These are phyloP conservation scores for Rhizomucor miehei DNA, from an alignment of 371 early-diverging fungal species.

Conservation along the genomic window DNA sequence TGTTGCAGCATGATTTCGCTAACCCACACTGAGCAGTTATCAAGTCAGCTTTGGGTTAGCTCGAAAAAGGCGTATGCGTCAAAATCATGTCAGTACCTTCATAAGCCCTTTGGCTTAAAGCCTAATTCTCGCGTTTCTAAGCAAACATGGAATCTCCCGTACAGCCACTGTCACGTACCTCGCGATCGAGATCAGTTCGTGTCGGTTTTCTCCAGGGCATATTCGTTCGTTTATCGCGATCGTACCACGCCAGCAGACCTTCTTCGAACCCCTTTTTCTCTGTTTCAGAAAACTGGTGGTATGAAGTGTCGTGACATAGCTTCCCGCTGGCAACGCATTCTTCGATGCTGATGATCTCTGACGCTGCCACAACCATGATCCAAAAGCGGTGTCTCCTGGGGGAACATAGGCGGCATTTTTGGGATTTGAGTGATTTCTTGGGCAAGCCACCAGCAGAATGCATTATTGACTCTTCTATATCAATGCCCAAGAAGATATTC, in stretches of 20 bases:
- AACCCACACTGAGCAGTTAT: constrained; percentile 61
- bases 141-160: neutral
- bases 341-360: constrained; percentile 8
- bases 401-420: too few species aligned
- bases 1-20: constrained; percentile 87
- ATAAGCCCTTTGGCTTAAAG: constrained; percentile 62
- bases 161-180: constrained; percentile 8
- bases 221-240: constrained; percentile 52
- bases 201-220: constrained; percentile 71
- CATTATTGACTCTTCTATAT: neutral
- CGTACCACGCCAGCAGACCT: constrained; percentile 65
- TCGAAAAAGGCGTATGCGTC: neutral
- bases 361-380: too few species aligned
- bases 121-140: constrained; percentile 10
- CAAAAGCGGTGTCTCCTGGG: too few species aligned
- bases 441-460: neutral
- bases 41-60: neutral
- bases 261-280: constrained; percentile 39
- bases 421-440: too few species aligned
- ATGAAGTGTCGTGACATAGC: constrained; percentile 25
- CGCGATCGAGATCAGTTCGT: constrained; percentile 15
- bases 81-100: constrained; percentile 41
- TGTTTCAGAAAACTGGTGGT: constrained; percentile 24
- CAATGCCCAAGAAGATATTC: neutral
- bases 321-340: constrained; percentile 31